Percentiles rank a stretch among this genome's conserved stretches.
These are phyloP conservation scores for Euphorbia tirucalli DNA, from an alignment of 345 rosid species.

Conservation along the genomic window DNA sequence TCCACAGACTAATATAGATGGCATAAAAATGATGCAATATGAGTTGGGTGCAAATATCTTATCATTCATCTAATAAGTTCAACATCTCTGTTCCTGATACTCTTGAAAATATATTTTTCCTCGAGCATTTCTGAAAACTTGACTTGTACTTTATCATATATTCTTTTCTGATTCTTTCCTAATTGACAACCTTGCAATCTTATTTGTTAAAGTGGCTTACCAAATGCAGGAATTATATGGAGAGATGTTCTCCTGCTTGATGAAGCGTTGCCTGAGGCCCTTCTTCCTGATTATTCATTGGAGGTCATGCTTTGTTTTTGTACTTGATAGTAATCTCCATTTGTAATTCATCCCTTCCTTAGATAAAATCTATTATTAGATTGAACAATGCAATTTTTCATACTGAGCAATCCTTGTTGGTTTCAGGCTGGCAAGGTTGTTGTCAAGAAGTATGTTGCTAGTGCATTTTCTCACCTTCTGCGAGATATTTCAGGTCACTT, in stretches of 20 bases:
- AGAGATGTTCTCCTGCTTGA: constrained; percentile 82
- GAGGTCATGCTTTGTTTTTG: constrained; percentile 47
- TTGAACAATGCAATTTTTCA: constrained; percentile 9
- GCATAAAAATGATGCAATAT: neutral
- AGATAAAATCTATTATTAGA: neutral
- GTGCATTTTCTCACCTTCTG: constrained; percentile 63
- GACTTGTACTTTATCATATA: constrained; percentile 2
- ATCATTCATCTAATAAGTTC: constrained; percentile 3
- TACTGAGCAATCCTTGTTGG: constrained; percentile 32
- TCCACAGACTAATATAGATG: neutral
- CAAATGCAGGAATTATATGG: constrained; percentile 73
- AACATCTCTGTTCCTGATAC: neutral
- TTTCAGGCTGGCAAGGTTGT: constrained; percentile 78
- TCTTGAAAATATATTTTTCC: constrained; percentile 11
- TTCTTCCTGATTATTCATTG: constrained; percentile 61
- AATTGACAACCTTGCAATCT: constrained; percentile 10
- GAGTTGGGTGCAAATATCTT: neutral
- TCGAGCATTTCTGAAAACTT: neutral
- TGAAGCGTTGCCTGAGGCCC: constrained; percentile 73
- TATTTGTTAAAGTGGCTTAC: constrained; percentile 26
- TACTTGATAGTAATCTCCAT: neutral
- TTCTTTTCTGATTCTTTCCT: constrained; percentile 13
- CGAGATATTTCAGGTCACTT: constrained; percentile 76
- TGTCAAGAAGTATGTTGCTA: constrained; percentile 62
- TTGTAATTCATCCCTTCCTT: constrained; percentile 7